Evolutionary conservation across 2,329 filamentous ascomycete species (phyloP).

Genomic region (Xylariaceae sp.): DNA sequence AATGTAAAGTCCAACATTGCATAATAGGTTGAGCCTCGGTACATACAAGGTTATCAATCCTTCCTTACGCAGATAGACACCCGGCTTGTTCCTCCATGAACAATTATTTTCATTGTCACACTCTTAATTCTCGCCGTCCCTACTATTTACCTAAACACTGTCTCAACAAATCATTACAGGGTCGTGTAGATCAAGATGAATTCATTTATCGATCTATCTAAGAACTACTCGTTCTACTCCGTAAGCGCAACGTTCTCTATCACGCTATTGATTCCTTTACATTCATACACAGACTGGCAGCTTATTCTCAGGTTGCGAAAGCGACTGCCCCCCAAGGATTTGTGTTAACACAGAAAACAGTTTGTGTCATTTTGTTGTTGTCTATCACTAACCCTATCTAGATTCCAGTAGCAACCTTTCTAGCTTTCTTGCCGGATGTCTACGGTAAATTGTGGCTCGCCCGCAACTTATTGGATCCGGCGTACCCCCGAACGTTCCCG

Average conservation of each 20-base stretch:
- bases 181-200: constrained; percentile 10
- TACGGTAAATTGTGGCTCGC: constrained; percentile 18
- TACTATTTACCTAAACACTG: too few relatives aligned
- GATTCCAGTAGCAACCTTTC: constrained; percentile 23
- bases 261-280: neutral
- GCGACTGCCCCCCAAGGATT: too few relatives aligned
- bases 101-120: too few relatives aligned
- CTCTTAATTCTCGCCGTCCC: too few relatives aligned
- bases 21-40: too few relatives aligned
- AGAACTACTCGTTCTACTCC: constrained; percentile 31
- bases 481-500: constrained; percentile 13
- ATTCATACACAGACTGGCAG: neutral
- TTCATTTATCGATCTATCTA: constrained; percentile 18
- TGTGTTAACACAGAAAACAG: neutral
- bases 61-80: too few relatives aligned
- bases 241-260: constrained; percentile 10
- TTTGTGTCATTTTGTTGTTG: neutral
- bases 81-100: too few relatives aligned
- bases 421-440: constrained; percentile 10
- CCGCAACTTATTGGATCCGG: constrained; percentile 17
- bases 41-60: too few relatives aligned
- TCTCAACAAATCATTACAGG: neutral
- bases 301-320: neutral
- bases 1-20: too few relatives aligned
- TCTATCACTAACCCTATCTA: neutral